Evolutionary conservation across 2,329 filamentous ascomycete species (phyloP), one percentile per base, ranked within the genome.

Genomic region (Celoporthe dispersa): DNA sequence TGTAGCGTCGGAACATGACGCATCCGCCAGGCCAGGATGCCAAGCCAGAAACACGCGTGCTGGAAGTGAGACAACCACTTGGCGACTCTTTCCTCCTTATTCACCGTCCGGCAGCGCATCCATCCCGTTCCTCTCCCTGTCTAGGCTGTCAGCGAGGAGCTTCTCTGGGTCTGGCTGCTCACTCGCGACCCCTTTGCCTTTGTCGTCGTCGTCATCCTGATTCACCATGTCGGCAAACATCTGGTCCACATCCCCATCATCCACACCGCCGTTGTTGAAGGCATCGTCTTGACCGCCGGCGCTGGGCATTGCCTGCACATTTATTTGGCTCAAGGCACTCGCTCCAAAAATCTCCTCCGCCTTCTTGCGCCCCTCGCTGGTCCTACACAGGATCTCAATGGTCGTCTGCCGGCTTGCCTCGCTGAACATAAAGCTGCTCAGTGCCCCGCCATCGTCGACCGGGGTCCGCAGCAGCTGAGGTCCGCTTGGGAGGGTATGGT

Each of bases 151-250:
- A 31, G 82, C 79, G 44, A 81, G 84, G 64, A 83, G 70, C 31
- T 62, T 69, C 37, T 72, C 69, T 25, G 63, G 51, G 16, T n/a
- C 33, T 8, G 33, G 12, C 33, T n/a, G 57, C 64, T 71, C 60
- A 41, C 37, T 44, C 12, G 63, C 59, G n/a, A 39, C 31, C 11
- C 55, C 66, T 60, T 80, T 80, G 72, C 79, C 79, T 68, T 77
- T 80, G 19, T 84, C 83, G 5, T 86, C 85, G 33, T 83, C 80
- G 16, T 86, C 60, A 19, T 63, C 60, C 33, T 63, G 81, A 70
- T 87, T 86, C 3, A 85, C 86, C 73, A 88, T 81, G 59, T 87
- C 86, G 60, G 84, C 81, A 75, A 88, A 87, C 84, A 88, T 87
- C 73, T 83, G 84, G 68, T 87, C 84, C 4, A 86, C 84, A 35